Percentiles rank a stretch among this genome's conserved stretches.
Evolutionary conservation across 164 flowering plant genomes (phyloP).

Genomic region (Nymphaea thermarum): DNA sequence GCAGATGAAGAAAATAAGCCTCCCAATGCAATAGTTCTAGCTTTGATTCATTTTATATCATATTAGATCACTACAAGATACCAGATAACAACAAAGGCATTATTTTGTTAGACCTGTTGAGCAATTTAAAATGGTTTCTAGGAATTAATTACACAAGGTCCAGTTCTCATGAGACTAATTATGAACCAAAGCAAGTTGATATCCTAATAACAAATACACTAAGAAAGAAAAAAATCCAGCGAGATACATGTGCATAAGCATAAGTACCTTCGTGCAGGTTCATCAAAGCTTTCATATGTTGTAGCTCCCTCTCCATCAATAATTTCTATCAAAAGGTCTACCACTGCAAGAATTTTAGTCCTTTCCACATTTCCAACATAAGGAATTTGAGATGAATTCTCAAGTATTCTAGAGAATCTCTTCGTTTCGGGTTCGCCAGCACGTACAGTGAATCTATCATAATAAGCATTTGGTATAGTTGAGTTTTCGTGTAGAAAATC

Average conservation of each 20-base stretch:
- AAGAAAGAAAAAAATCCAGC: not conserved
- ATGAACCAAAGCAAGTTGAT: not conserved
- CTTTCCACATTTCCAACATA: conserved; percentile 32
- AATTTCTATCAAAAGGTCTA: conserved; percentile 71
- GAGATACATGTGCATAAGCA: not conserved
- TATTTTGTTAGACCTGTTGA: not conserved
- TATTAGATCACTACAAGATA: too few relatives aligned
- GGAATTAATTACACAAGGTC: not conserved
- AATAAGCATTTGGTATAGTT: conserved; percentile 12
- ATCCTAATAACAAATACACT: not conserved
- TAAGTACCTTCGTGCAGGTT: conserved; percentile 78
- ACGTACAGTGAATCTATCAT: conserved; percentile 16
- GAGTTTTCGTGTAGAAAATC: not conserved
- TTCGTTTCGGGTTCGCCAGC: conserved; percentile 32
- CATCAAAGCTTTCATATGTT: conserved; percentile 79
- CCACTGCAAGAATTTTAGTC: conserved; percentile 45
- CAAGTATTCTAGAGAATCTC: conserved; percentile 35
- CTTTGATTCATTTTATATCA: too few relatives aligned
- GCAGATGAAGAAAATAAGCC: too few relatives aligned
- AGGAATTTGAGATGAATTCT: conserved; percentile 24
- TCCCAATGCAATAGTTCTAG: too few relatives aligned
- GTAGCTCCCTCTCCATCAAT: conserved; percentile 36
- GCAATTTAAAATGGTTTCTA: too few relatives aligned
- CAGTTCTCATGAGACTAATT: not conserved
- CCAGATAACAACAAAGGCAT: not conserved